These are phyloP conservation scores for Talaromyces sp. DNA, from an alignment of 2,329 filamentous ascomycete species.

Conservation along the genomic window DNA sequence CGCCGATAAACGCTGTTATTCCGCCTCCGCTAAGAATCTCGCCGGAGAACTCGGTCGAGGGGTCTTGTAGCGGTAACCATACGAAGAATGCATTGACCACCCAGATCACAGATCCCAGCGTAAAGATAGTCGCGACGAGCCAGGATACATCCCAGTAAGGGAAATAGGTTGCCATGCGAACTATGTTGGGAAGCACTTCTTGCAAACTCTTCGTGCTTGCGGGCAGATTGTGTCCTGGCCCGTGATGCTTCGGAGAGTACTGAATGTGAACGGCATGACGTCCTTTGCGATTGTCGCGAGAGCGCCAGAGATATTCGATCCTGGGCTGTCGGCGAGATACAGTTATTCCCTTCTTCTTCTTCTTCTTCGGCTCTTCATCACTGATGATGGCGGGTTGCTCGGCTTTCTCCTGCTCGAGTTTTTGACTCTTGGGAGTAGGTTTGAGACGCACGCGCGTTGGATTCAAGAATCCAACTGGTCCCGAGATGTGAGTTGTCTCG, in stretches of 20 bases:
- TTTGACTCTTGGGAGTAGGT: constrained; percentile 10
- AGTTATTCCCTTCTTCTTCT: not conserved
- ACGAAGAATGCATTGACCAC: constrained; percentile 60
- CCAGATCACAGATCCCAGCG: constrained; percentile 51
- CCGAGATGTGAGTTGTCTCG: constrained; percentile 19
- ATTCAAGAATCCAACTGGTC: constrained; percentile 47
- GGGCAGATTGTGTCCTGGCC: constrained; percentile 27
- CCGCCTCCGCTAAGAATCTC: constrained; percentile 55
- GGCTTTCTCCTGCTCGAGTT: constrained; percentile 2
- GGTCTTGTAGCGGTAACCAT: constrained; percentile 54
- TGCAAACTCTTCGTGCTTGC: constrained; percentile 28
- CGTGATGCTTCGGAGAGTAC: constrained; percentile 17
- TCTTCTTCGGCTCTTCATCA: not conserved
- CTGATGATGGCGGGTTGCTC: constrained; percentile 5
- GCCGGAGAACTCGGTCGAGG: constrained; percentile 49
- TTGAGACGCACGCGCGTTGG: constrained; percentile 43
- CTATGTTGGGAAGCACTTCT: constrained; percentile 35
- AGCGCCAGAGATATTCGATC: constrained; percentile 37
- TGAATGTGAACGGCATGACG: constrained; percentile 39
- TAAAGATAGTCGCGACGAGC: constrained; percentile 52
- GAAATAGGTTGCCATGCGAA: constrained; percentile 47
- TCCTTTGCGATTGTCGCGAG: constrained; percentile 46
- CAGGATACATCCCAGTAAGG: constrained; percentile 56
- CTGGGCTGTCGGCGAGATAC: constrained; percentile 8
- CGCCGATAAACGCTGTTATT: constrained; percentile 61